Evolutionary conservation across 352 stramenopile genomes (phyloP).

Genomic region (Blastocystis sp.): DNA sequence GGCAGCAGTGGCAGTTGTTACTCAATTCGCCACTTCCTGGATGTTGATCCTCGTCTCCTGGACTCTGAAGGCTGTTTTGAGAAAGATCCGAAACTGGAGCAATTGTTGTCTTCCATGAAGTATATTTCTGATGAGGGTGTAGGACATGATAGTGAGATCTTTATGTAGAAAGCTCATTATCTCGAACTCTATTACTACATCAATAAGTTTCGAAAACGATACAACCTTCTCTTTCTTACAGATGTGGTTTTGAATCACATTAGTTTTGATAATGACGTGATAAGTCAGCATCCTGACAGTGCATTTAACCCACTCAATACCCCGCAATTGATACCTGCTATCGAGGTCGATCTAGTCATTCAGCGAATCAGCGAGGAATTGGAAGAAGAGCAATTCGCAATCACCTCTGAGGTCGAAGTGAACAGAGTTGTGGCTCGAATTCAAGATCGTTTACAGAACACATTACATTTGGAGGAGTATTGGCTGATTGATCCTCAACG

Average conservation of each 20-base stretch:
- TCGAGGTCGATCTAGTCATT: constrained; percentile 56
- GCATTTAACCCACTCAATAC: constrained; percentile 49
- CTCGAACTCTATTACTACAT: neutral
- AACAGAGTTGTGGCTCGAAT: neutral
- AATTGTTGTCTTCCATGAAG: neutral
- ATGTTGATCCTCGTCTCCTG: constrained; percentile 30
- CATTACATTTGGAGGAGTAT: constrained; percentile 57
- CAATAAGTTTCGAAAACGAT: neutral
- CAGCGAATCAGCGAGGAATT: neutral
- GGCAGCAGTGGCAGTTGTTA: constrained; percentile 60
- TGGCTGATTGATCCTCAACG: neutral
- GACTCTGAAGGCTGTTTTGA: neutral
- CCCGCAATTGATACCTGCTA: constrained; percentile 52
- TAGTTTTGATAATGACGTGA: constrained; percentile 28
- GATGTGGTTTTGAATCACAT: constrained; percentile 64
- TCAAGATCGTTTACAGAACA: neutral
- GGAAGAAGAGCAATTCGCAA: neutral
- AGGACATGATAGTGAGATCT: neutral
- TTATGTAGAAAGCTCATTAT: constrained; percentile 29
- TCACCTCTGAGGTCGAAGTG: neutral
- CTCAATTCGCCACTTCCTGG: constrained; percentile 48
- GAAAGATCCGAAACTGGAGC: neutral
- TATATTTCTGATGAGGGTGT: neutral
- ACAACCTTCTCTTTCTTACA: constrained; percentile 42
- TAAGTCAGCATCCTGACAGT: constrained; percentile 33